phyloP scores from a whole-genome alignment of 2,329 filamentous ascomycete species.

The Alternaria infectoria region DNA sequence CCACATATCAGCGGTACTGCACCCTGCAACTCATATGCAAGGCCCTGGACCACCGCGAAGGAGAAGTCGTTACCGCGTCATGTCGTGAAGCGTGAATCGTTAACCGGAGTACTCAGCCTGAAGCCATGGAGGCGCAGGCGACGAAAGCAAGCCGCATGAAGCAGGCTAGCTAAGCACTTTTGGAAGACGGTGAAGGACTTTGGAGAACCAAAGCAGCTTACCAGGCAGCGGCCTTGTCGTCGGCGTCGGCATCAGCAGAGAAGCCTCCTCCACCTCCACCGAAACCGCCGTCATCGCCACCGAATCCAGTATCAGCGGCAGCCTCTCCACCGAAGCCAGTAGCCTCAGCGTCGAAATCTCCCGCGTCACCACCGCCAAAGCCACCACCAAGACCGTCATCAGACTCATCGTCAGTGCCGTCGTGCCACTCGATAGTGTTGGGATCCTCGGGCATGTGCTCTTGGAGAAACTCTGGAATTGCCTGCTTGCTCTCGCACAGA shows the following conservation, averaged over 20 bases:
- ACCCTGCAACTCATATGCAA: constrained; percentile 3
- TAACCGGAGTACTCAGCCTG: background rate
- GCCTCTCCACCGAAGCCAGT: constrained; percentile 14
- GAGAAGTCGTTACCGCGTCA: constrained; percentile 2
- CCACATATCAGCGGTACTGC: constrained; percentile 16
- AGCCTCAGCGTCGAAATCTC: constrained; percentile 14
- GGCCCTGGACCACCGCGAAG: constrained; percentile 19
- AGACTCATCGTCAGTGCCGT: constrained; percentile 54
- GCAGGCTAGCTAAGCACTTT: background rate
- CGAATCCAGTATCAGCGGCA: constrained; percentile 8
- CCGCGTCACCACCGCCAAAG: constrained; percentile 12
- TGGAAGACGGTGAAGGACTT: background rate
- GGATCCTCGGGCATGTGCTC: constrained; percentile 65
- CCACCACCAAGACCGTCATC: constrained; percentile 28
- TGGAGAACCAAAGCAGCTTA: constrained; percentile 15
- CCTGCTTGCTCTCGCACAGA: constrained; percentile 78
- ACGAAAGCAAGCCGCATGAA: background rate
- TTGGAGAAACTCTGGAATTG: constrained; percentile 81
- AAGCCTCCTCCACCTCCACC: constrained; percentile 19
- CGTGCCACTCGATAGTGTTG: constrained; percentile 58
- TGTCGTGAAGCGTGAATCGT: background rate
- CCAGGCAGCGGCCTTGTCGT: constrained; percentile 38
- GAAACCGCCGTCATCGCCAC: constrained; percentile 10
- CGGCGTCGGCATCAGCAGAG: constrained; percentile 17
- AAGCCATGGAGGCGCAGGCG: constrained; percentile 1